Base-by-base conservation (phyloP, 768 basidiomycete species). In the Roridomyces roridus region DNA sequence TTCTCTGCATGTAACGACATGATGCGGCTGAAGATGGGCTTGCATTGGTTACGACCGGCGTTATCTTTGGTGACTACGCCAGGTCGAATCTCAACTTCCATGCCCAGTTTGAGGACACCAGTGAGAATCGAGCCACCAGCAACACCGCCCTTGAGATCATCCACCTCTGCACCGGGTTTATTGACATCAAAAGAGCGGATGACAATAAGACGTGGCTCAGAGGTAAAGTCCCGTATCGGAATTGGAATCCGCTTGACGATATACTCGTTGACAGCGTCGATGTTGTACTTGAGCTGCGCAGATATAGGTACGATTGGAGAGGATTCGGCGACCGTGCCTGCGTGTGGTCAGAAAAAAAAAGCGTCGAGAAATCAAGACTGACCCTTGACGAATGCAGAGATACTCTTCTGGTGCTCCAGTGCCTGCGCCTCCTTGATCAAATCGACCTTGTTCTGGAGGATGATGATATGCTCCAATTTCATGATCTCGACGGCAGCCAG, bases 171-270 rank as follows among this genome's bases (percentile, higher is more conserved):
- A 70, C 96, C 97, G 11, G 97, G 97, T 74, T 97, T 98, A 84
- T 99, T 99, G 72, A 99, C 96, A 72, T 99, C 97, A 76, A 98
- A 99, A 18, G 95, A 97, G 63, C 96, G 94, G 74, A 99, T 99
- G 71, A 98, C 96, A 70, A 98, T 98, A 63, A 99, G 88, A 29
- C 89, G 87, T 0, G 97, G 94, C 59, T 92, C 87, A 25, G 94
- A 89, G 29, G 86, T 82, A 74, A 98, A 99, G 80, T 98, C 92
- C 55, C 96, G 92, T 31, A 88, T 77, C 42, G 96, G 97, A 45
- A 98, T 91, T 17, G 97, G 94, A 66, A 99, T 98, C 47, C 91
- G 87, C 72, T 94, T 96, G 63, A 94, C 94, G 72, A 98, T 96
- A 78, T 97, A 98, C 68, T 98, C 96, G 77, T 96, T 97, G 45